phyloP scores from a whole-genome alignment of 176 grass and related monocot genomes.

The Oryza meridionalis region DNA sequence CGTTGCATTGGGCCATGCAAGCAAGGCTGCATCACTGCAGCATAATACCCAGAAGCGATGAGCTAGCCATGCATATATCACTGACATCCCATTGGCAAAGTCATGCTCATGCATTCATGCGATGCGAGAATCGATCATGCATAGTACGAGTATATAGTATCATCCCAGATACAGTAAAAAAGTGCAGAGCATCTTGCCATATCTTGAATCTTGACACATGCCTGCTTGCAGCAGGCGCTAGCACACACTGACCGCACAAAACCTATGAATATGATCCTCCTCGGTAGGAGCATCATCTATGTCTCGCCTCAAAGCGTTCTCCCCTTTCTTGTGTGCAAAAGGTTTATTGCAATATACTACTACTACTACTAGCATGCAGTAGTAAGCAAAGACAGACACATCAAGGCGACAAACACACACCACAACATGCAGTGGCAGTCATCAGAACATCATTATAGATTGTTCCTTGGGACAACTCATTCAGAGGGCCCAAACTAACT shows the following conservation, averaged over 20 bases:
- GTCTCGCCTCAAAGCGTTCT: neutral
- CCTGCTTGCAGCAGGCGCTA: constrained; percentile 9
- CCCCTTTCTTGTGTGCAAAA: neutral
- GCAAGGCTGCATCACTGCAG: constrained; percentile 38
- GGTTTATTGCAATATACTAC: neutral
- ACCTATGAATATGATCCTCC: neutral
- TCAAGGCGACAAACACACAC: constrained; percentile 13
- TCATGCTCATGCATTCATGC: neutral
- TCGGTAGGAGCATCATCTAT: constrained; percentile 2
- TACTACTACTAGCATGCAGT: neutral
- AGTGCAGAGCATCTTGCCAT: constrained; percentile 3
- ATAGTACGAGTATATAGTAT: neutral
- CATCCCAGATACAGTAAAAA: neutral
- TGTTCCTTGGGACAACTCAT: constrained; percentile 42
- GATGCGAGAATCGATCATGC: neutral
- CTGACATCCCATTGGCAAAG: constrained; percentile 40
- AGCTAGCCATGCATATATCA: neutral
- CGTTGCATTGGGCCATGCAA: constrained; percentile 2
- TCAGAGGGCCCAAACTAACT: constrained; percentile 30
- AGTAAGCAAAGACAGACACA: constrained; percentile 35
- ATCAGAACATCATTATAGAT: constrained; percentile 39
- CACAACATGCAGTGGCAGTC: constrained; percentile 14
- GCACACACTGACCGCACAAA: neutral
- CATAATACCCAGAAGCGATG: constrained; percentile 47
- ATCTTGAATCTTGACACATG: neutral